Evolutionary conservation across 2,329 filamentous ascomycete genomes (phyloP).

Genomic region (Aureobasidium sp.): DNA sequence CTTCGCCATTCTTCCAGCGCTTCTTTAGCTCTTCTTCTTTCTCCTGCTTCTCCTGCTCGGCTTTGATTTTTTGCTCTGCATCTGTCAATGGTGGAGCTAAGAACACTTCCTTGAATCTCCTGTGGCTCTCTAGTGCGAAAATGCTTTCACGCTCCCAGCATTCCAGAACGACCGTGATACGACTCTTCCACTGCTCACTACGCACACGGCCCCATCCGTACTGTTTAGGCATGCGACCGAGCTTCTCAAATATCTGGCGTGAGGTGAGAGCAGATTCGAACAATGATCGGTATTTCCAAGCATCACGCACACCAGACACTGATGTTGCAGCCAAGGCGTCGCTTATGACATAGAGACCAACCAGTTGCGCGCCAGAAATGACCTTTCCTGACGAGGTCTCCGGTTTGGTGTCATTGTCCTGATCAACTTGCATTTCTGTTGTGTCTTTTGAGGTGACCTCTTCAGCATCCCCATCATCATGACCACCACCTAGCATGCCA

Average conservation of each 20-base stretch:
- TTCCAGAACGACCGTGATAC: conserved; percentile 57
- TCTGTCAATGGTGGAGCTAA: conserved; percentile 54
- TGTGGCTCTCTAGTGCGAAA: conserved; percentile 66
- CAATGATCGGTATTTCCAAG: conserved; percentile 76
- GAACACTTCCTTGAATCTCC: conserved; percentile 61
- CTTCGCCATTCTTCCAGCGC: conserved; percentile 37
- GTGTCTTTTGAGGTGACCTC: conserved; percentile 14
- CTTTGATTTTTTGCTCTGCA: conserved; percentile 31
- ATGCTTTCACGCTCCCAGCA: conserved; percentile 59
- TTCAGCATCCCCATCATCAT: conserved; percentile 27
- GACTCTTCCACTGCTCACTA: conserved; percentile 77
- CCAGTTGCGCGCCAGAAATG: conserved; percentile 52
- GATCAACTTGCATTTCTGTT: neutral
- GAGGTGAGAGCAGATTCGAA: conserved; percentile 65
- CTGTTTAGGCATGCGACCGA: conserved; percentile 65
- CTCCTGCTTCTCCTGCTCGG: conserved; percentile 29
- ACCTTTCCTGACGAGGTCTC: conserved; percentile 39
- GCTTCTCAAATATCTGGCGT: conserved; percentile 61
- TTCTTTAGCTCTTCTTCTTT: conserved; percentile 35
- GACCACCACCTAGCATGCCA: conserved; percentile 8
- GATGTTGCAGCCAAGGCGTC: conserved; percentile 74
- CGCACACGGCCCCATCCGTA: conserved; percentile 72
- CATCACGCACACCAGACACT: conserved; percentile 68
- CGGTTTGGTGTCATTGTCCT: conserved; percentile 22
- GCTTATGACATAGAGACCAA: conserved; percentile 70